These are phyloP conservation scores for Escovopsis sp. DNA, from an alignment of 2,329 filamentous ascomycete species.

Conservation along the genomic window DNA sequence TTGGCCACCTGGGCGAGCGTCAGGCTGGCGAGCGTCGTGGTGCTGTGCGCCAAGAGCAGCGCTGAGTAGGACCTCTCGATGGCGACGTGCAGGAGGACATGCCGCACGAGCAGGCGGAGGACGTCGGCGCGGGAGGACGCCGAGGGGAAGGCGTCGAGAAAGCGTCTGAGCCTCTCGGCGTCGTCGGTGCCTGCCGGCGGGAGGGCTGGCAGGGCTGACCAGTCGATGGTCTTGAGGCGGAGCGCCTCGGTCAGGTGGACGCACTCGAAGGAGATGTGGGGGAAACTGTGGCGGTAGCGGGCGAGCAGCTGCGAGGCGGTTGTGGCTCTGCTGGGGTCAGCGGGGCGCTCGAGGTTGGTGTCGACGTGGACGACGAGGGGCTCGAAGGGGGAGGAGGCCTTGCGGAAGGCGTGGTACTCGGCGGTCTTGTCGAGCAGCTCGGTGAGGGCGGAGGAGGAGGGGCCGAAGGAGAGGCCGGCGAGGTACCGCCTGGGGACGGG, in stretches of 20 bases:
- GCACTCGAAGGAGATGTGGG: conserved; percentile 46
- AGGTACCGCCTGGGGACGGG: conserved; percentile 36
- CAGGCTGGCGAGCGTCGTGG: conserved; percentile 73
- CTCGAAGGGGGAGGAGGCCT: conserved; percentile 51
- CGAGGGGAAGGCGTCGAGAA: conserved; percentile 50
- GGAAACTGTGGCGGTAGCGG: conserved; percentile 44
- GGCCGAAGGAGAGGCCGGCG: conserved; percentile 68
- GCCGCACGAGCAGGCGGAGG: conserved; percentile 51
- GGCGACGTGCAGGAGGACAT: conserved; percentile 54
- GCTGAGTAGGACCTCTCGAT: conserved; percentile 45
- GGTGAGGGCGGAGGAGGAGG: conserved; percentile 64
- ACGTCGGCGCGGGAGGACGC: conserved; percentile 65
- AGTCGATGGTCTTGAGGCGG: conserved; percentile 34
- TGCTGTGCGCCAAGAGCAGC: conserved; percentile 72
- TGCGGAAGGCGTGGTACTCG: conserved; percentile 46
- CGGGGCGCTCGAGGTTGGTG: conserved; percentile 17
- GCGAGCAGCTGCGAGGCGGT: conserved; percentile 2
- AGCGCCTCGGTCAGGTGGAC: conserved; percentile 51
- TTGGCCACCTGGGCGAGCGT: conserved; percentile 81
- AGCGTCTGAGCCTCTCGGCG: conserved; percentile 31
- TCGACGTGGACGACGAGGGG: conserved; percentile 45
- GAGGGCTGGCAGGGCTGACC: conserved; percentile 27
- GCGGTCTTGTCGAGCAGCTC: conserved; percentile 60
- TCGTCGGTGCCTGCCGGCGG: conserved; percentile 8
- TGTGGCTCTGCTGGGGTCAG: conserved; percentile 1